Base-by-base conservation (phyloP, 345 rosid genomes). In the Bretschneidera sinensis region DNA sequence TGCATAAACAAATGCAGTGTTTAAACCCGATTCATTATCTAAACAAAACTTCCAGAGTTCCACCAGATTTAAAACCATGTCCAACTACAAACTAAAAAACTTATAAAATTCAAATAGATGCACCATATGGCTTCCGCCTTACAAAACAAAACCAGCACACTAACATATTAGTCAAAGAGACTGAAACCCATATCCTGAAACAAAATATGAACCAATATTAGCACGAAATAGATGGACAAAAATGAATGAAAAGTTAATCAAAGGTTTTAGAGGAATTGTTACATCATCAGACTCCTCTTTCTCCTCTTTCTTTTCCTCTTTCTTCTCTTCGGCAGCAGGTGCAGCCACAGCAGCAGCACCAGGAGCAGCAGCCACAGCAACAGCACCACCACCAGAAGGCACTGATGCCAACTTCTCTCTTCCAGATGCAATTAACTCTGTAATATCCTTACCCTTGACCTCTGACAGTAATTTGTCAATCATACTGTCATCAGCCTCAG, bases 151-250 rank as follows among this genome's bases (percentile, higher is more conserved):
- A 28, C 33, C 33, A 39, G 45, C 45, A 39, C 11, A 1, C 1
- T 13, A 61, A 58, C 48, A 51, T 22, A 76, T 72, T 78, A 84
- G 70, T 84, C 91, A 18, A 89, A 85, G 54, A 89, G 84, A 51
- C 97, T 80, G 91, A 89, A 83, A 48, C 94, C 94, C 97, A 86
- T 86, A 51, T 68, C 91, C 91, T 78, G 87, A 76, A 84, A 13
- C 55, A 34, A 52, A 18, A 51, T n/a, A 51, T 39, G 1, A 25
- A 10, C 11, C 18, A 17, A 55, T 0, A 35, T 13, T 22, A 0
- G 24, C n/a, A 2, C 11, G 21, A 16, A 13, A 34, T 20, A 15
- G 6, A 56, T 2, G 24, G 18, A n/a, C 5, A 19, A 35, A 17
- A 43, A 43, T 11, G 20, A 60, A 20, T n/a, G 45, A 9, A 39